A percentile compares a stretch with the other conserved stretches of the same genome.
Conservation (phyloP, 23 red algal genomes). For the Gracilaria gracilis region DNA sequence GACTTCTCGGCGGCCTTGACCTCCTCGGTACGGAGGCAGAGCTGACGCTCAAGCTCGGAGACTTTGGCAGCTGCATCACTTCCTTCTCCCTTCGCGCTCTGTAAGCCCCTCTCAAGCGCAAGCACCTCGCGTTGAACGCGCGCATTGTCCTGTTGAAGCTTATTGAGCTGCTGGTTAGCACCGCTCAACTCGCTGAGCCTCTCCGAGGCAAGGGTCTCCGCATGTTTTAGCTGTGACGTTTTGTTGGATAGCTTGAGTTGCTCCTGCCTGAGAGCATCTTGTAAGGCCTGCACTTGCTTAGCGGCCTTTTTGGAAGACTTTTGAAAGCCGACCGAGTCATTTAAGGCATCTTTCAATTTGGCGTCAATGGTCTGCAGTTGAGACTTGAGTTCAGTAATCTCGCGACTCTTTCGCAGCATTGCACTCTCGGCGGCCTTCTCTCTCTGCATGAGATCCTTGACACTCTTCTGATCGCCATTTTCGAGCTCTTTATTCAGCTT, state of each 20-base stretch:
- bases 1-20: conserved; percentile 47
- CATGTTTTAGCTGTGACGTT: conserved; percentile 3
- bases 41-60: conserved; percentile 42
- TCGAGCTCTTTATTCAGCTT: conserved; percentile 63
- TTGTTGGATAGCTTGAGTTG: neutral
- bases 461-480: conserved; percentile 60
- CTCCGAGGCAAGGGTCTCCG: conserved; percentile 31
- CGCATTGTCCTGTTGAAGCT: conserved; percentile 25
- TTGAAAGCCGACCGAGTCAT: conserved; percentile 59
- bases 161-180: neutral
- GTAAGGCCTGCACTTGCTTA: conserved; percentile 38
- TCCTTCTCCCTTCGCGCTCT: conserved; percentile 47
- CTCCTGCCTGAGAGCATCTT: conserved; percentile 39
- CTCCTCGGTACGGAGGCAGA: conserved; percentile 58
- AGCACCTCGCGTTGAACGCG: conserved; percentile 55
- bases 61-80: conserved; percentile 43
- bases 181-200: conserved; percentile 4
- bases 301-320: conserved; percentile 28
- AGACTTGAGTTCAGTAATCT: conserved; percentile 54
- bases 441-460: conserved; percentile 54
- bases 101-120: conserved; percentile 46
- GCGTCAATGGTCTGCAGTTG: conserved; percentile 14
- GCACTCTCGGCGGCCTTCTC: conserved; percentile 71
- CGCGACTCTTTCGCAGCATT: conserved; percentile 58
- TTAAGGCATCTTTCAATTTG: conserved; percentile 25